These are phyloP conservation scores for Phytophthora europaea DNA, from an alignment of 352 stramenopile genomes.

Conservation along the genomic window DNA sequence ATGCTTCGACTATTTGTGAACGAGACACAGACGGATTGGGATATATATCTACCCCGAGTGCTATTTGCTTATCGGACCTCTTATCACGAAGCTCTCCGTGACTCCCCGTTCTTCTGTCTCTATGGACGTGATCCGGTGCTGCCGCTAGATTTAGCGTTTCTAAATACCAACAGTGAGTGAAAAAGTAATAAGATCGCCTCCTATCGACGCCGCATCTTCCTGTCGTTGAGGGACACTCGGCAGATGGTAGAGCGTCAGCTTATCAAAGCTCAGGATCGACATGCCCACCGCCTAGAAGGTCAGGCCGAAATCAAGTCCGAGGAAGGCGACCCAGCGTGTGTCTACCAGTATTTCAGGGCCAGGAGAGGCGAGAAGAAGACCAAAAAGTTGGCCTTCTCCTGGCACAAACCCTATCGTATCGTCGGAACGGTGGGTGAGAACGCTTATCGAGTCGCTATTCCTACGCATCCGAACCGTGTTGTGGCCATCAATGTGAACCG, in stretches of 20 bases:
- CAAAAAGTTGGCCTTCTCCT: slow-evolving; percentile 8
- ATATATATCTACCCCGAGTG: slow-evolving; percentile 1
- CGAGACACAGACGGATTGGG: slow-evolving; percentile 12
- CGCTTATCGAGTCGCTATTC: too few relatives aligned
- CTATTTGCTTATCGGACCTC: slow-evolving; percentile 13
- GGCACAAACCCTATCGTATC: too few relatives aligned
- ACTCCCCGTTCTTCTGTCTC: slow-evolving; percentile 10
- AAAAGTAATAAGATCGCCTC: not conserved
- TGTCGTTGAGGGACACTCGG: not conserved
- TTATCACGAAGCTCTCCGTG: slow-evolving; percentile 6
- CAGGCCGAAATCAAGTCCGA: not conserved
- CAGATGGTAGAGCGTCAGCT: slow-evolving; percentile 3
- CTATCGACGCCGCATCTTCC: not conserved
- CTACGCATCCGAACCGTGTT: not conserved
- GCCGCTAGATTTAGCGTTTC: slow-evolving; percentile 1
- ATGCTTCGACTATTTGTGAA: slow-evolving; percentile 14
- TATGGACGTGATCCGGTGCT: not conserved
- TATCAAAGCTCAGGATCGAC: slow-evolving; percentile 4
- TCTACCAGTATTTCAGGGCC: not conserved
- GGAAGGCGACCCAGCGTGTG: not conserved
- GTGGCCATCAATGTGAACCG: slow-evolving; percentile 12
- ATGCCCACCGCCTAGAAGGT: not conserved
- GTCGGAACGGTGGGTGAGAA: too few relatives aligned
- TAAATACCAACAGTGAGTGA: not conserved
- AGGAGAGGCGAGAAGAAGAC: not conserved